Percentiles rank a stretch among this genome's conserved stretches.
phyloP scores from a whole-genome alignment of 2,329 filamentous ascomycete genomes.

The Cladosporium sp. region DNA sequence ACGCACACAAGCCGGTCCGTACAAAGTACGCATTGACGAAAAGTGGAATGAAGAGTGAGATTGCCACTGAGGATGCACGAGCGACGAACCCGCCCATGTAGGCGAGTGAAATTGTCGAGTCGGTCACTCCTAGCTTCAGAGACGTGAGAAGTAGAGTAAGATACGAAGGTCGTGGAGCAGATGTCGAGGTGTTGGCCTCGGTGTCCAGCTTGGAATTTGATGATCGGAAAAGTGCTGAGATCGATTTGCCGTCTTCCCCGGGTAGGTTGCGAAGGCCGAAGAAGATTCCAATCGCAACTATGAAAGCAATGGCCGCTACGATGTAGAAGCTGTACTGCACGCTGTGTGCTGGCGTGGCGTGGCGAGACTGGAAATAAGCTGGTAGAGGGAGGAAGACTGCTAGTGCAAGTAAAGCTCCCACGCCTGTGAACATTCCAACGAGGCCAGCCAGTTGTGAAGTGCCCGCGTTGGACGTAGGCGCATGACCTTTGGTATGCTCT shows the following conservation, averaged over 20 bases:
- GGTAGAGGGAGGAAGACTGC: conserved; percentile 83
- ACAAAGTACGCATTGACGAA: conserved; percentile 92
- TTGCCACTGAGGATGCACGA: conserved; percentile 89
- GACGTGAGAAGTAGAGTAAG: conserved; percentile 45
- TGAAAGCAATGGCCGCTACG: conserved; percentile 71
- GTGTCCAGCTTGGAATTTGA: conserved; percentile 28
- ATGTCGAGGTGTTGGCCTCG: conserved; percentile 27
- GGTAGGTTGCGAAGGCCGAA: conserved; percentile 69
- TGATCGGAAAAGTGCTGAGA: conserved; percentile 47
- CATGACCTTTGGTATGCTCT: conserved; percentile 1
- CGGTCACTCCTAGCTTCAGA: conserved; percentile 66
- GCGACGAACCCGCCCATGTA: conserved; percentile 96
- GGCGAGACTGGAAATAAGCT: conserved; percentile 71
- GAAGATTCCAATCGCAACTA: conserved; percentile 70
- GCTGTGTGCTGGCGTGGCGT: conserved; percentile 71
- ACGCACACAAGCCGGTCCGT: conserved; percentile 73
- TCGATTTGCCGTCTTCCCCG: conserved; percentile 78
- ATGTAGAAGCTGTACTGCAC: conserved; percentile 86
- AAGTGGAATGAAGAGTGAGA: conserved; percentile 91
- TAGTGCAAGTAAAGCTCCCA: conserved; percentile 84
- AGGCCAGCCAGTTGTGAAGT: conserved; percentile 72
- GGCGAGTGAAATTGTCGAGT: conserved; percentile 78
- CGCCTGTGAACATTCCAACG: conserved; percentile 90
- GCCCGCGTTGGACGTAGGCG: conserved; percentile 15
- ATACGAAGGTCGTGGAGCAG: conserved; percentile 48